phyloP scores from a whole-genome alignment of 371 early-diverging fungal genomes.

The Mucor racemosus region DNA sequence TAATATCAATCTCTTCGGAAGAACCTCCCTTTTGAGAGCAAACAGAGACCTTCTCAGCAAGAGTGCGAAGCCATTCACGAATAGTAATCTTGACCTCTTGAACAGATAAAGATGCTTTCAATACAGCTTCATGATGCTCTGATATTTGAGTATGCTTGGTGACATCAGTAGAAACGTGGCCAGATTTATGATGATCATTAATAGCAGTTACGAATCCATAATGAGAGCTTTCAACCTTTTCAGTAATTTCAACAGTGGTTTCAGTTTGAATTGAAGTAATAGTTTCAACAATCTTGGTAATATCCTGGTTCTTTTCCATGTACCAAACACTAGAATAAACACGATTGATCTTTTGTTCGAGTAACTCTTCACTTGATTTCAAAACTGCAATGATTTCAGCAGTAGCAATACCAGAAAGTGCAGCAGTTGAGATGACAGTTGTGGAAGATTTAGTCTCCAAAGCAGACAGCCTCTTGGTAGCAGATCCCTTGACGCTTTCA shows the following conservation, averaged over 20 bases:
- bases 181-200: constrained; percentile 18
- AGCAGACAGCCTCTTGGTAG: constrained; percentile 30
- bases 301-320: constrained; percentile 25
- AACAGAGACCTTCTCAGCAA: constrained; percentile 35
- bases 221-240: constrained; percentile 29
- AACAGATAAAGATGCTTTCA: constrained; percentile 25
- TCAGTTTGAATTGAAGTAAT: constrained; percentile 24
- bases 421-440: constrained; percentile 25
- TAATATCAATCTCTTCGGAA: constrained; percentile 26
- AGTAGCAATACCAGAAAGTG: constrained; percentile 33
- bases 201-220: constrained; percentile 18
- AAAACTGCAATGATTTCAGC: constrained; percentile 28
- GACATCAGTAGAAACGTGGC: constrained; percentile 6
- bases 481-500: constrained; percentile 26
- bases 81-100: constrained; percentile 34
- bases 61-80: constrained; percentile 31
- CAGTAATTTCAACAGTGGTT: constrained; percentile 27
- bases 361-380: constrained; percentile 20
- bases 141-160: background rate
- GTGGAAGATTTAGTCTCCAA: constrained; percentile 33
- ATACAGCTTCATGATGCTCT: background rate
- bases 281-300: constrained; percentile 20
- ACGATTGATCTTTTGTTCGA: constrained; percentile 28
- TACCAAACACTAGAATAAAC: constrained; percentile 33
- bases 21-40: constrained; percentile 27